Base-by-base conservation (phyloP, 2,329 filamentous ascomycete genomes). In the Fusarium staphyleae region DNA sequence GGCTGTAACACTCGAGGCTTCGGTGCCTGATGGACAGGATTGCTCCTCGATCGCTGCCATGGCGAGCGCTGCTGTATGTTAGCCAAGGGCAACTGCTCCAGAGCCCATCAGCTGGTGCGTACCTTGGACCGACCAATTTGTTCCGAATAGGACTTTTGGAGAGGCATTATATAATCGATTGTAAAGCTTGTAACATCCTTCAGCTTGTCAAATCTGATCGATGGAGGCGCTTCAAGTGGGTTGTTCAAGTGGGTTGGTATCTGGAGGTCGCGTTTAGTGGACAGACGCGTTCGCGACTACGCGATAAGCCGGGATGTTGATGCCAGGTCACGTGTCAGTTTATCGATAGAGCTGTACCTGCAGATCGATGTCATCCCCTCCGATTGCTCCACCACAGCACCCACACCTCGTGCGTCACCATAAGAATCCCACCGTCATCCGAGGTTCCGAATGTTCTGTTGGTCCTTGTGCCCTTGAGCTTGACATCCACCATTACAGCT, bases 1-100 rank as follows among this genome's bases (percentile, higher is more conserved):
- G 80, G 78, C 26, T 77, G 74, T 6, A 80, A 69, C 32, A 77
- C 69, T 30, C 71, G 74, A 10, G 73, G 45, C 28, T 66, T 72
- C 30, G 71, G 72, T 15, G 69, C 69, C 49, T 74, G 68, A 33
- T 70, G 72, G 37, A 74, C 68, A 5, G 81, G 77, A 66, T 83
- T 76, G 66, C 79, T 84, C 61, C 78, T 81, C 24, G 80, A 79
- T 64, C 82, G 77, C 64, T 80, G 78, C 83, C 82, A 85, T 66
- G 77, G 75, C 42, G 73, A 71, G 51, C 74, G 73, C 32, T 75
- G 70, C 70, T 77, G 47, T 52, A 33, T 42, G 24, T 54, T 53
- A 51, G 55, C 32, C 7, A 32, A 18, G 52, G 52, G 39, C 53
- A 42, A 28, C 43, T 28, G 34, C 13, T 33, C 29, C 22, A 24